phyloP scores from a whole-genome alignment of 2,329 filamentous ascomycete genomes.

The Aspergillus jensenii region DNA sequence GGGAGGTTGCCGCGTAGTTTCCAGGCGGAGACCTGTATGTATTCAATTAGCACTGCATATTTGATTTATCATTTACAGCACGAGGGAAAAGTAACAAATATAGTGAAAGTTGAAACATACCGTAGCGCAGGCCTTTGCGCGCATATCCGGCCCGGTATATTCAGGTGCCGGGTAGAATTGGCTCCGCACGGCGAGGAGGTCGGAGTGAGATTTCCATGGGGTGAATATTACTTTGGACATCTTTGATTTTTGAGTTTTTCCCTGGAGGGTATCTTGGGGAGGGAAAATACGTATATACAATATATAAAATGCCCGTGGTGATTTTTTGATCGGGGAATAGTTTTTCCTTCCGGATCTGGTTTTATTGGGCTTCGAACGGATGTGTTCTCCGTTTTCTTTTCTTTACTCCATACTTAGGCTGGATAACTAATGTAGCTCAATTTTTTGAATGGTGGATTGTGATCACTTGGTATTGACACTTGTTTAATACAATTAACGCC shows the following conservation, averaged over 20 bases:
- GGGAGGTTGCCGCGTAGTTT: slow-evolving; percentile 46
- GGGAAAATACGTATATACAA: background rate
- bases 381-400: slow-evolving; percentile 1
- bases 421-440: too few species aligned
- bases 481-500: background rate
- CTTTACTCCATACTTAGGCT: background rate
- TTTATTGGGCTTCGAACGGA: background rate
- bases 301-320: background rate
- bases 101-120: slow-evolving; percentile 26
- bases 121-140: slow-evolving; percentile 39
- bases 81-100: too few species aligned
- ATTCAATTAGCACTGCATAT: background rate
- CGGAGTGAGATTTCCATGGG: slow-evolving; percentile 40
- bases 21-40: slow-evolving; percentile 43
- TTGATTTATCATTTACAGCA: too few species aligned
- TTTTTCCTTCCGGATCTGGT: slow-evolving; percentile 17
- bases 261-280: background rate
- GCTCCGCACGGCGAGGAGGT: slow-evolving; percentile 37
- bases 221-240: slow-evolving; percentile 45
- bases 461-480: background rate
- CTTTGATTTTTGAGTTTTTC: background rate
- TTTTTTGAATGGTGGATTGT: too few species aligned
- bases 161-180: slow-evolving; percentile 40
- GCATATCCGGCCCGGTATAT: slow-evolving; percentile 37
- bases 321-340: slow-evolving; percentile 21